phyloP scores from a whole-genome alignment of 257 asterid species.

The Anisodus acutangulus region DNA sequence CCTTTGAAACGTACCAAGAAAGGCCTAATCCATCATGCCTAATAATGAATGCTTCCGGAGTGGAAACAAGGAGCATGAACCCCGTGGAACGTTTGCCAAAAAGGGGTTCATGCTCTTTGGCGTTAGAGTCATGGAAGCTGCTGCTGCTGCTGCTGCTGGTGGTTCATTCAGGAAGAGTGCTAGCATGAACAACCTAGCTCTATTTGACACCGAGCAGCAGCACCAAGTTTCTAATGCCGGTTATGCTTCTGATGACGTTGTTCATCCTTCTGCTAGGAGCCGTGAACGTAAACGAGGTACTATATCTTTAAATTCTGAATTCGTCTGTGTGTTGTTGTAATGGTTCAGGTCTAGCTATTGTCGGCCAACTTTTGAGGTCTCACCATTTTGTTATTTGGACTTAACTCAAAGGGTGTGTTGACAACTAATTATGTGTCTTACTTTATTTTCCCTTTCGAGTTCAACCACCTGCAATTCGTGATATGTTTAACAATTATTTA shows the following conservation, averaged over 20 bases:
- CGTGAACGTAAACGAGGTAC: slow-evolving; percentile 88
- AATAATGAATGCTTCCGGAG: slow-evolving; percentile 45
- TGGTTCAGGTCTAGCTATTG: too few species aligned
- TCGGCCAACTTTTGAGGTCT: too few species aligned
- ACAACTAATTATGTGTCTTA: too few species aligned
- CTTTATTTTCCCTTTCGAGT: too few species aligned
- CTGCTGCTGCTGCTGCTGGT: slow-evolving; percentile 44
- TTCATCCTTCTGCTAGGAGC: slow-evolving; percentile 81
- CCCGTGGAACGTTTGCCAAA: not conserved
- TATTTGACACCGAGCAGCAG: slow-evolving; percentile 45
- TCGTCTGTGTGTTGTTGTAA: too few species aligned
- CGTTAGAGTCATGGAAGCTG: slow-evolving; percentile 77
- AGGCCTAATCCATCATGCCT: not conserved
- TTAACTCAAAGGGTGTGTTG: too few species aligned
- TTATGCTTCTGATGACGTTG: slow-evolving; percentile 91
- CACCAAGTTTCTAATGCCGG: slow-evolving; percentile 72
- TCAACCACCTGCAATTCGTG: too few species aligned
- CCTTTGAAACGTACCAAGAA: not conserved
- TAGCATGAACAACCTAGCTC: slow-evolving; percentile 87
- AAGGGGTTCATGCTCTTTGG: slow-evolving; percentile 93
- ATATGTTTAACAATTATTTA: too few species aligned
- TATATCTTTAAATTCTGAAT: not conserved
- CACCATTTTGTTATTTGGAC: too few species aligned
- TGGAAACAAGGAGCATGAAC: slow-evolving; percentile 18
- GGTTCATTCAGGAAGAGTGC: slow-evolving; percentile 75